Percentiles rank a stretch among this genome's conserved stretches.
phyloP scores from a whole-genome alignment of 495 filamentous ascomycete species.

The Aspergillus carlsbadensis region DNA sequence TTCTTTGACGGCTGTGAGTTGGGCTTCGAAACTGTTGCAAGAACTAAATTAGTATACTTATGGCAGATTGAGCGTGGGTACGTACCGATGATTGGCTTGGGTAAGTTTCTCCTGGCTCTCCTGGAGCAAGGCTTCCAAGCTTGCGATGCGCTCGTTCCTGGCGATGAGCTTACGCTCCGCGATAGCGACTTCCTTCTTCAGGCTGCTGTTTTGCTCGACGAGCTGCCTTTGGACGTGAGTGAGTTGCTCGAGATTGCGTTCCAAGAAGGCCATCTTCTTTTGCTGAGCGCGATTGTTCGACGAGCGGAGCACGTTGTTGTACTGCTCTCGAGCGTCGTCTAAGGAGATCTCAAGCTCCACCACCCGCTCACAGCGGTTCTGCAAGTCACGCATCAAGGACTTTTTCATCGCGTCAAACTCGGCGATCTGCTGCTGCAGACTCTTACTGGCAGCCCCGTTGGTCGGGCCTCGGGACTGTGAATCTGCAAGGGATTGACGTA shows the following conservation, averaged over 20 bases:
- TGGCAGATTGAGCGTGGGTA: constrained; percentile 4
- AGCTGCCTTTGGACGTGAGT: constrained; percentile 96
- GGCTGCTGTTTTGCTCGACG: constrained; percentile 90
- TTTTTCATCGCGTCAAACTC: constrained; percentile 99
- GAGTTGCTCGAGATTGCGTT: constrained; percentile 95
- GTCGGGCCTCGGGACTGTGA: constrained; percentile 61
- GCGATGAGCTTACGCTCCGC: constrained; percentile 96
- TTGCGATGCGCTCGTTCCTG: constrained; percentile 92
- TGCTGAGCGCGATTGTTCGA: constrained; percentile 98
- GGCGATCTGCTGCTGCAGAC: constrained; percentile 93
- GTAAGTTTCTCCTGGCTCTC: constrained; percentile 98
- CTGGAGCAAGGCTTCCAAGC: constrained; percentile 85
- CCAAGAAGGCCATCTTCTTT: constrained; percentile 99
- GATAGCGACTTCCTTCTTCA: constrained; percentile 99
- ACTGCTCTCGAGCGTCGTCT: constrained; percentile 96
- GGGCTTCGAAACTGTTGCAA: constrained; percentile 80
- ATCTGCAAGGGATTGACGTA: constrained; percentile 74
- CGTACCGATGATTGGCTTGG: constrained; percentile 91
- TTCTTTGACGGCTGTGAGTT: constrained; percentile 96
- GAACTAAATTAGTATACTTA: constrained; percentile 2
- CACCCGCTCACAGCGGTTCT: constrained; percentile 96
- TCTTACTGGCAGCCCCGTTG: constrained; percentile 79
- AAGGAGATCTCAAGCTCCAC: constrained; percentile 96
- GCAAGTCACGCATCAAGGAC: constrained; percentile 95
- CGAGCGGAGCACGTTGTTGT: constrained; percentile 93